Evolutionary conservation across 2,329 filamentous ascomycete species (phyloP), one percentile per base, ranked within the genome.

Genomic region (Magnaporthales sp.): DNA sequence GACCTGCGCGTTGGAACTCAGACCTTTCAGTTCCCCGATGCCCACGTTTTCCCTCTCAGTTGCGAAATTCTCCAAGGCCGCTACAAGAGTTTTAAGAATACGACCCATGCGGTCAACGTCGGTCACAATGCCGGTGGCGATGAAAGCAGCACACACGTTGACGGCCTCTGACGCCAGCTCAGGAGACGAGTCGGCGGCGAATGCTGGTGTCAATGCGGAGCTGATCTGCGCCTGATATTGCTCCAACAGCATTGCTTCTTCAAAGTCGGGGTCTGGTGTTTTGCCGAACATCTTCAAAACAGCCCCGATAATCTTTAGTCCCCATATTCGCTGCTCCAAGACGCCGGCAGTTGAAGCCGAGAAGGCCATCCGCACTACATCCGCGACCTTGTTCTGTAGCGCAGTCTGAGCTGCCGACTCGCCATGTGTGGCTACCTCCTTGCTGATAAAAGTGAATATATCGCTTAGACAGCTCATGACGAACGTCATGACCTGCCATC

Each of bases 191-290:
- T 99, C 95, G 3, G 89, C 90, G 0, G 95, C 93, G 78, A 99
- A 99, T 0, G 95, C 96, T 3, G 95, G 95, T 0, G 96, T 99
- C 68, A 99, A 83, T 0, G 95, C 95, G 22, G 95, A 98, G 73
- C 93, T 93, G 74, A 99, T 99, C 75, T 99, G 95, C 5, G 95
- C 95, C 77, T 99, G 96, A 73, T 99, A 99, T 77, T 99, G 95
- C 76, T 99, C 96, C 4, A 99, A 84, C 19, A 99, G 83, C 78
- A 96, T 96, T 0, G 91, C 95, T 77, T 99, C 95, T n/a, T 94
- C 87, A 74, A 99, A 99, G 75, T 99, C 95, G 0, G 95, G 96
- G 77, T 99, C 95, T 1, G 94, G 91, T 1, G 91, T 93, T 74
- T 93, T 94, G 66, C 95, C 95, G 79, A 99, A 99, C 83, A 97